Conservation (phyloP, 306 rosid species). For the Datisca glomerata region DNA sequence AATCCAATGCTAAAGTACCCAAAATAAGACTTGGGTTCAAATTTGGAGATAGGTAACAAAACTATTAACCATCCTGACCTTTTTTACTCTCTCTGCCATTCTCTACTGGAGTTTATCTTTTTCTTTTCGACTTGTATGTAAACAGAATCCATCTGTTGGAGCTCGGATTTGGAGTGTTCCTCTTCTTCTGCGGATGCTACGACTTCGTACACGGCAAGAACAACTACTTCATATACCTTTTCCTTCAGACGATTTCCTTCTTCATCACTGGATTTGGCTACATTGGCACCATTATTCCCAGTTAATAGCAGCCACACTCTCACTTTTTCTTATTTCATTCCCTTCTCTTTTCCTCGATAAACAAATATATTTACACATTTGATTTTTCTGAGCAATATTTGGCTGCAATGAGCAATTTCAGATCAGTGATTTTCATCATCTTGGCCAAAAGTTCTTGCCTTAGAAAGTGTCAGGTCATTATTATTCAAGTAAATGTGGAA, state of each 20-base stretch:
- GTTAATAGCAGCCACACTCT: too few relatives aligned
- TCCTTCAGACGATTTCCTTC: conserved; percentile 82
- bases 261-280: conserved; percentile 84
- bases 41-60: conserved; percentile 62
- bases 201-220: conserved; percentile 82
- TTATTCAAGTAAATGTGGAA: conserved; percentile 19
- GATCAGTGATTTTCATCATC: too few relatives aligned
- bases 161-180: conserved; percentile 83
- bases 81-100: too few relatives aligned
- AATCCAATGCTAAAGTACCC: conserved; percentile 33
- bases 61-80: too few relatives aligned
- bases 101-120: too few relatives aligned
- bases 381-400: too few relatives aligned
- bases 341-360: too few relatives aligned
- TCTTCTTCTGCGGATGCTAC: conserved; percentile 93
- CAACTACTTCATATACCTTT: conserved; percentile 87
- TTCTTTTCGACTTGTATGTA: conserved; percentile 3
- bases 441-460: too few relatives aligned
- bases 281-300: conserved; percentile 88
- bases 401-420: too few relatives aligned
- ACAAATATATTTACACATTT: too few relatives aligned
- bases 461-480: conserved; percentile 4
- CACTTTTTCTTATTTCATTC: too few relatives aligned
- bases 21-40: conserved; percentile 45
- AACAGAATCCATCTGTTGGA: conserved; percentile 70